phyloP scores from a whole-genome alignment of 2,329 filamentous ascomycete genomes.

The Alternaria alternata region DNA sequence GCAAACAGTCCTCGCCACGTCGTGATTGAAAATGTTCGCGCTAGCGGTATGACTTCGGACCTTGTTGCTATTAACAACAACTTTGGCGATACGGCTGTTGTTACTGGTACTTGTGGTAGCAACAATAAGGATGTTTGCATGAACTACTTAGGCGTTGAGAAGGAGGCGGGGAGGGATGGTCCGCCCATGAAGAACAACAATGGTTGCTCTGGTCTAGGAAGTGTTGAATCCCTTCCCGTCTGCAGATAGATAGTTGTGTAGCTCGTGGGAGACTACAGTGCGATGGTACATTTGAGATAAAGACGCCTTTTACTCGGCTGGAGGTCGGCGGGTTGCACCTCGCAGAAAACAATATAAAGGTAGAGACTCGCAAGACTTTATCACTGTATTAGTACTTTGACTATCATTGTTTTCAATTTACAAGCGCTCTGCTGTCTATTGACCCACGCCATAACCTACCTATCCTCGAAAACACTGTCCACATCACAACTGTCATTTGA shows the following conservation, averaged over 20 bases:
- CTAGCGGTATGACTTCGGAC: not conserved
- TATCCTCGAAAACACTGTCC: fast-evolving
- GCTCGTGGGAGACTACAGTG: no score
- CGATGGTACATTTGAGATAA: no score
- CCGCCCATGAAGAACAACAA: not conserved
- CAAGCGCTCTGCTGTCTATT: no score
- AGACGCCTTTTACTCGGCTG: no score
- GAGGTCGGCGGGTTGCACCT: fast-evolving
- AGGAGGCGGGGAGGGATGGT: not conserved
- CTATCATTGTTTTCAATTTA: fast-evolving
- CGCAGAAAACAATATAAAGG: no score
- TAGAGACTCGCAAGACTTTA: no score
- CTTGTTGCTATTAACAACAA: not conserved
- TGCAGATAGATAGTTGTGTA: fast-evolving
- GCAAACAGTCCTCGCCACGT: not conserved
- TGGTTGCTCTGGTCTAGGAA: not conserved
- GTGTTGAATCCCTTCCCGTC: no score
- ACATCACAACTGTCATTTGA: no score
- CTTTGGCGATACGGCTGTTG: not conserved
- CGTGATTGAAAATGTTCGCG: not conserved
- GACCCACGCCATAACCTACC: no score
- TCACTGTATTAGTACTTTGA: no score
- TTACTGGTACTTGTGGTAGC: not conserved
- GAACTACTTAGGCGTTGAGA: not conserved
- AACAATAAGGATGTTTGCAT: not conserved